Conservation (phyloP, 345 rosid genomes). For the Hevea brasiliensis region DNA sequence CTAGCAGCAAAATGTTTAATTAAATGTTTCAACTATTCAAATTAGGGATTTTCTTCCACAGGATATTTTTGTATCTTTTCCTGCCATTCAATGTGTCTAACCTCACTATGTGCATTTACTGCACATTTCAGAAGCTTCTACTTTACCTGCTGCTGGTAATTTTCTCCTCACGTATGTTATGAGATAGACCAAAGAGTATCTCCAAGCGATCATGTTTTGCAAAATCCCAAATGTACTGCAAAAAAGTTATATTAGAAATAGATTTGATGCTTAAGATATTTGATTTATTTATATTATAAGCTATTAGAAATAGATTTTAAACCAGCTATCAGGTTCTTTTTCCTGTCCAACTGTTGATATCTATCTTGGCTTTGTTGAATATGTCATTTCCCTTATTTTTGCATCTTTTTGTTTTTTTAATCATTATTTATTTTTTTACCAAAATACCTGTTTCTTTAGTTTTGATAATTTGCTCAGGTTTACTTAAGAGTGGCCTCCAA, state of each 20-base stretch:
- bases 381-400: neutral
- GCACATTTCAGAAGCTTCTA: constrained; percentile 75
- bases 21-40: neutral
- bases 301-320: constrained; percentile 6
- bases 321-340: neutral
- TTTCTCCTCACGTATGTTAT: constrained; percentile 11
- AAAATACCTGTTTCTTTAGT: constrained; percentile 24
- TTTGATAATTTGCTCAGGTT: constrained; percentile 27
- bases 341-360: constrained; percentile 10
- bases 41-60: neutral
- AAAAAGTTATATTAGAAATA: constrained; percentile 7
- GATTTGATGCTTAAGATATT: neutral
- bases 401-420: too few relatives aligned
- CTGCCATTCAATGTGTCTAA: neutral
- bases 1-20: neutral
- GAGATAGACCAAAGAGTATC: neutral
- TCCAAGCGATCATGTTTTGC: constrained; percentile 28
- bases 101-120: constrained; percentile 22
- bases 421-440: constrained; percentile 2
- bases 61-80: neutral
- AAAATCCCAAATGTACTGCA: constrained; percentile 33
- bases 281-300: constrained; percentile 1
- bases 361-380: constrained; percentile 1
- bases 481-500: constrained; percentile 11
- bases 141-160: constrained; percentile 63